These are phyloP conservation scores for Alternaria brassicae DNA, from an alignment of 2,329 filamentous ascomycete species.

Conservation along the genomic window DNA sequence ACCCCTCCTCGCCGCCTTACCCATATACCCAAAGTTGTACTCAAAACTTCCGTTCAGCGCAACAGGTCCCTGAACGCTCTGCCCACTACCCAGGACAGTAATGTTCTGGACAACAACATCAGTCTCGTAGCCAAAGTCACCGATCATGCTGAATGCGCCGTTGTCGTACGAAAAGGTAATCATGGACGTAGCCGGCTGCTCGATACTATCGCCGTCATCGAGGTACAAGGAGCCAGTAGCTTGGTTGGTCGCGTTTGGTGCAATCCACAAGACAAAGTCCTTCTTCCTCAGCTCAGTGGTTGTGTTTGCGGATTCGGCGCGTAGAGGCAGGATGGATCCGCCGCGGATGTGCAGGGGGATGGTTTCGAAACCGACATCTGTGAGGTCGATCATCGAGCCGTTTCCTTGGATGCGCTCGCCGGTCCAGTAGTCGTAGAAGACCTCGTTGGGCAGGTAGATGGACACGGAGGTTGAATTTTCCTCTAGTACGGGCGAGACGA, in stretches of 20 bases:
- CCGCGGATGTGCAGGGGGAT: constrained; percentile 72
- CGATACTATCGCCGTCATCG: constrained; percentile 75
- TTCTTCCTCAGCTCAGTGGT: constrained; percentile 69
- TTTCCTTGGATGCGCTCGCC: constrained; percentile 57
- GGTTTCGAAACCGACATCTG: constrained; percentile 57
- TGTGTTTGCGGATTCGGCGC: constrained; percentile 64
- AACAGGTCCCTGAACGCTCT: constrained; percentile 62
- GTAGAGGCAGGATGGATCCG: constrained; percentile 68
- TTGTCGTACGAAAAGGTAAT: constrained; percentile 67
- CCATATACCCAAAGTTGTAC: constrained; percentile 4
- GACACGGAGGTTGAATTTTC: constrained; percentile 61
- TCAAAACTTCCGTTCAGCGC: constrained; percentile 24
- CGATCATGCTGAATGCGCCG: constrained; percentile 60
- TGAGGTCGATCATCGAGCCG: constrained; percentile 55
- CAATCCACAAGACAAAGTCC: constrained; percentile 75
- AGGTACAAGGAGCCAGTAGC: constrained; percentile 74
- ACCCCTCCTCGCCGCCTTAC: neutral
- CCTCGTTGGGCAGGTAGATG: constrained; percentile 64
- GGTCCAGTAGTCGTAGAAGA: constrained; percentile 68
- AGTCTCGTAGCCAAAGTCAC: constrained; percentile 61
- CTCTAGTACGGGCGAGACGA: constrained; percentile 64
- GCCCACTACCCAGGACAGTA: constrained; percentile 47
- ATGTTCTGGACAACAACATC: constrained; percentile 36
- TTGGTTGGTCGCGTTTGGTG: constrained; percentile 67
- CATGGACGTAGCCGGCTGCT: constrained; percentile 63